A percentile compares a stretch with the other conserved stretches of the same genome.
phyloP scores from a whole-genome alignment of 257 asterid genomes.

The Capsicum baccatum region DNA sequence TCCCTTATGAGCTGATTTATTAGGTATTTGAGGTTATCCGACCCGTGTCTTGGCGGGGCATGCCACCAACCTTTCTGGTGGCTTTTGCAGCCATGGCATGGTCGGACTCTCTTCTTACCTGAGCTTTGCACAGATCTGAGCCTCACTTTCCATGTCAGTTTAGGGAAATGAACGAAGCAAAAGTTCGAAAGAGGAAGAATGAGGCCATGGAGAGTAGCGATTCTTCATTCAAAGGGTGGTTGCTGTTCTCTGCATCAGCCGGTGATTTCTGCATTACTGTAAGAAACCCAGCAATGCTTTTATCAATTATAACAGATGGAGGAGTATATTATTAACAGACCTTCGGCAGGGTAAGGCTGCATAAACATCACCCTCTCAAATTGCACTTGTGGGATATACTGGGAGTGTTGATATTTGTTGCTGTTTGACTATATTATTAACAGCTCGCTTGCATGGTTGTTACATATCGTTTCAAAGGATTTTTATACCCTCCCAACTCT shows the following conservation, averaged over 20 bases:
- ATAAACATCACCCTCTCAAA: neutral
- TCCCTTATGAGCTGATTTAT: too few species aligned
- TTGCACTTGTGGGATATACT: neutral
- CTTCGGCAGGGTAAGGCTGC: neutral
- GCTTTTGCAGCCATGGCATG: constrained; percentile 37
- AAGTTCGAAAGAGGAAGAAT: neutral
- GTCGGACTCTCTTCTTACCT: neutral
- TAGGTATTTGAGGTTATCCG: constrained; percentile 21
- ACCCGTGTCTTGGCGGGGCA: constrained; percentile 59
- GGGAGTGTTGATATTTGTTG: neutral
- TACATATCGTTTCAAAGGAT: too few species aligned
- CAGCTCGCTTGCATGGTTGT: too few species aligned
- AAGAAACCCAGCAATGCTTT: too few species aligned
- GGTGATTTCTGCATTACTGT: too few species aligned
- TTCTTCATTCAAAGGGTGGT: constrained; percentile 51
- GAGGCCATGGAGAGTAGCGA: constrained; percentile 20
- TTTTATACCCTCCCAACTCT: too few species aligned
- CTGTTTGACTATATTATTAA: neutral
- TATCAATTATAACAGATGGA: neutral
- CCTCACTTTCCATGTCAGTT: neutral
- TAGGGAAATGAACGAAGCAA: neutral
- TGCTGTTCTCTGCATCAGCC: constrained; percentile 38
- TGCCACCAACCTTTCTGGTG: neutral
- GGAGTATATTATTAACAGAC: neutral
- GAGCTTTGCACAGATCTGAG: neutral